phyloP scores from a whole-genome alignment of 2,329 filamentous ascomycete genomes.

The Zymoseptoria crescenta region DNA sequence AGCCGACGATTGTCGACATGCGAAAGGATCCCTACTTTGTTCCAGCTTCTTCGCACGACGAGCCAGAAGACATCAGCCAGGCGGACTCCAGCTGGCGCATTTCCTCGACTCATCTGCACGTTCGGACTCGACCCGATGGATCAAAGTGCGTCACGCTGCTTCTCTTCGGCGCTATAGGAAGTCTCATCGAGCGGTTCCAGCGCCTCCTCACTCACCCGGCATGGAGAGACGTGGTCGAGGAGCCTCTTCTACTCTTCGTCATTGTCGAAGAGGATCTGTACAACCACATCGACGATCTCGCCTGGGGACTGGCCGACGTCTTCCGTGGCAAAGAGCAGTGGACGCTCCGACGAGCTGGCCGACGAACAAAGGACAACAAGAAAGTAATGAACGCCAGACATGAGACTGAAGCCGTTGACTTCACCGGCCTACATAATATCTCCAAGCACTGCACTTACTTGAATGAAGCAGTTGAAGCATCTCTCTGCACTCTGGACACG shows the following conservation, averaged over 20 bases:
- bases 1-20: background rate
- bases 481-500: constrained; percentile 23
- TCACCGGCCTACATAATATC: constrained; percentile 31
- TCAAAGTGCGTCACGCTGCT: constrained; percentile 6
- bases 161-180: background rate
- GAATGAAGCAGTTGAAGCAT: constrained; percentile 30
- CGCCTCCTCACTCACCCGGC: background rate
- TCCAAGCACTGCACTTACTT: constrained; percentile 34
- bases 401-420: constrained; percentile 18
- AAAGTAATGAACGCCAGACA: constrained; percentile 10
- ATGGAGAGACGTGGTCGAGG: constrained; percentile 18
- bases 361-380: constrained; percentile 10
- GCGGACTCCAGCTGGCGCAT: background rate
- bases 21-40: background rate
- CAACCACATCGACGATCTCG: constrained; percentile 24
- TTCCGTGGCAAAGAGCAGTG: constrained; percentile 28
- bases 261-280: constrained; percentile 29
- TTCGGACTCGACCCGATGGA: constrained; percentile 2
- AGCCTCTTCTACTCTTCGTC: constrained; percentile 29
- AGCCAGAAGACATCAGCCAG: background rate
- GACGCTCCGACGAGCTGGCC: constrained; percentile 15
- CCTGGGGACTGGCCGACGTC: constrained; percentile 25
- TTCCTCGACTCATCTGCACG: constrained; percentile 1
- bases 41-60: background rate
- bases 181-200: background rate